These are phyloP conservation scores for Penicillium italicum DNA, from an alignment of 2,329 filamentous ascomycete genomes.

Conservation along the genomic window DNA sequence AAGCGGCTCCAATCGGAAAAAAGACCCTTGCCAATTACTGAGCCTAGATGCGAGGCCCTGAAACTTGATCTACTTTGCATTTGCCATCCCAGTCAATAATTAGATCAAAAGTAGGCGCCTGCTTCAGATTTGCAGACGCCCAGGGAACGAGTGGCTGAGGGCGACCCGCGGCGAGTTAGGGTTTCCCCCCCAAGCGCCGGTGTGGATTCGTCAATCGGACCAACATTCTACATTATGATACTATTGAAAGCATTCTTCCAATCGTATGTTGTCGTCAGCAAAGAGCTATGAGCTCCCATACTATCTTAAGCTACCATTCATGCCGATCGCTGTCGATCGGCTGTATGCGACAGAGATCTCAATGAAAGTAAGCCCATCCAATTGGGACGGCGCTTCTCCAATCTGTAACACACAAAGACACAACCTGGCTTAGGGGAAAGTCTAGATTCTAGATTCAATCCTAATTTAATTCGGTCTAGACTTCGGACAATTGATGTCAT, in stretches of 20 bases:
- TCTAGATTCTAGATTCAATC: slow-evolving; percentile 4
- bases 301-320: background rate
- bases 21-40: background rate
- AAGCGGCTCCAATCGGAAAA: background rate
- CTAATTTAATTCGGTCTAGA: slow-evolving; percentile 20
- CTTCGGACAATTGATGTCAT: slow-evolving; percentile 1
- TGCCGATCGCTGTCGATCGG: slow-evolving; percentile 4
- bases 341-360: background rate
- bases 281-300: background rate
- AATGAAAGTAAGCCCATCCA: background rate
- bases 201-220: slow-evolving; percentile 17
- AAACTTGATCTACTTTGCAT: slow-evolving; percentile 18
- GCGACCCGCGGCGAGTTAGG: slow-evolving; percentile 8
- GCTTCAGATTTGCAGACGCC: slow-evolving; percentile 13
- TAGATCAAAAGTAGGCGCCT: slow-evolving; percentile 11
- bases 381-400: background rate
- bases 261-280: background rate
- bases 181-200: slow-evolving; percentile 26
- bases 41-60: slow-evolving; percentile 2
- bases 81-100: background rate
- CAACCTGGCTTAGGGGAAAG: background rate
- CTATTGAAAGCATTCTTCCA: background rate
- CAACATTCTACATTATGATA: background rate
- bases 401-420: slow-evolving; percentile 9
- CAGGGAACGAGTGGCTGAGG: slow-evolving; percentile 28